A percentile compares a stretch with the other conserved stretches of the same genome.
Conservation (phyloP, 2,329 filamentous ascomycete species). For the Gnomoniopsis sp. region DNA sequence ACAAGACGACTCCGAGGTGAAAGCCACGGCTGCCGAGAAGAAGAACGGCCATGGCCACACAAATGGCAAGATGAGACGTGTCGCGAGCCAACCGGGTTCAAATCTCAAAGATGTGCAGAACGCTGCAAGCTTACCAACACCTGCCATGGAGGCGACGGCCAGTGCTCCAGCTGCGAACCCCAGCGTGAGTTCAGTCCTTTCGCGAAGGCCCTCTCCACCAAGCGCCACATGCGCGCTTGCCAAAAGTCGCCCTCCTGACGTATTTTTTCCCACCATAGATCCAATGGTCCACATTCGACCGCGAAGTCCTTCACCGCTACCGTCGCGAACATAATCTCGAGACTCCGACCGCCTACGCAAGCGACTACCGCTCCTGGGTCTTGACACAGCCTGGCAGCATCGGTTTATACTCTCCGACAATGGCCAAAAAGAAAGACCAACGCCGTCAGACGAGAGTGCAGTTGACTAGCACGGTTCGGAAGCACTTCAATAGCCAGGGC, state of each 20-base stretch:
- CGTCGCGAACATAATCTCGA: conserved; percentile 69
- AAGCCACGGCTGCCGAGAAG: conserved; percentile 39
- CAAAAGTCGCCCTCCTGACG: background rate
- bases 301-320: conserved; percentile 69
- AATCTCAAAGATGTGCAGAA: conserved; percentile 43
- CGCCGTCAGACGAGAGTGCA: conserved; percentile 69
- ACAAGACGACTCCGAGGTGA: conserved; percentile 43
- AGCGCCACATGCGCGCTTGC: background rate
- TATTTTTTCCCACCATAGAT: conserved; percentile 36
- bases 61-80: conserved; percentile 54
- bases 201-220: background rate
- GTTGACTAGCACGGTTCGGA: conserved; percentile 68
- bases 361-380: conserved; percentile 59
- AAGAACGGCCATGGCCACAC: conserved; percentile 38
- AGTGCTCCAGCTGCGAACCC: conserved; percentile 13
- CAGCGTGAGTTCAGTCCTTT: conserved; percentile 6
- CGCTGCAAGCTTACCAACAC: conserved; percentile 26
- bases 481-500: conserved; percentile 78
- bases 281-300: conserved; percentile 66
- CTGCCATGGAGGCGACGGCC: conserved; percentile 24
- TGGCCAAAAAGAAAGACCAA: conserved; percentile 63
- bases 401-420: conserved; percentile 71
- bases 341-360: conserved; percentile 67
- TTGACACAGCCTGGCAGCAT: conserved; percentile 61
- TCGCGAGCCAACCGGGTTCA: conserved; percentile 48